Percentiles rank a stretch among this genome's conserved stretches.
phyloP scores from a whole-genome alignment of 208 protist species.

The Leishmania braziliensis region DNA sequence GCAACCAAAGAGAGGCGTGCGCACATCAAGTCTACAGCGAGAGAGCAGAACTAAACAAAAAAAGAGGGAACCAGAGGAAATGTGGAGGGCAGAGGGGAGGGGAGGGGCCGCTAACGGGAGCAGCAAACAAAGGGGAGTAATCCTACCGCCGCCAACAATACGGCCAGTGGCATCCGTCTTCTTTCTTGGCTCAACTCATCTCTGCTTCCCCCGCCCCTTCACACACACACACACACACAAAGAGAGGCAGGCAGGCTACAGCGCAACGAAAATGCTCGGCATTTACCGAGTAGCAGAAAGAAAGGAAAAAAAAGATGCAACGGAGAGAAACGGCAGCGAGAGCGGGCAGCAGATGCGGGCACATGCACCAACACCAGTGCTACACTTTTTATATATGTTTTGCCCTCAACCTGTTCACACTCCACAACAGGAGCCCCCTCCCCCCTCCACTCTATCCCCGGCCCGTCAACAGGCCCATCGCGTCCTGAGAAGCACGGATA shows the following conservation, averaged over 20 bases:
- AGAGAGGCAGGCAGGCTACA: background rate
- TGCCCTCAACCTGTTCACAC: no score
- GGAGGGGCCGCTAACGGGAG: background rate
- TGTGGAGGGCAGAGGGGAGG: background rate
- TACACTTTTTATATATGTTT: background rate
- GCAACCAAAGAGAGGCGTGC: background rate
- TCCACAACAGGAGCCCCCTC: no score
- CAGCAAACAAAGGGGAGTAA: background rate
- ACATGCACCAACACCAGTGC: no score
- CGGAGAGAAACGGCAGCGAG: background rate
- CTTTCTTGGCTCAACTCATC: background rate
- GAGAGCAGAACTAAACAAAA: background rate
- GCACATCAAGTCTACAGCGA: background rate
- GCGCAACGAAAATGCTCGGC: background rate
- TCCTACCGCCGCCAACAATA: background rate
- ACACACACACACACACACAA: background rate
- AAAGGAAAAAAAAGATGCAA: background rate
- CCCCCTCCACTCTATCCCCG: no score
- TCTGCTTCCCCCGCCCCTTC: background rate
- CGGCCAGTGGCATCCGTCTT: background rate
- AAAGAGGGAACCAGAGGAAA: background rate
- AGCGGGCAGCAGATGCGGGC: background rate
- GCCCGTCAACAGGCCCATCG: no score
- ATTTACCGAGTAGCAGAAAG: background rate
- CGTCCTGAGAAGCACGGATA: no score